Base-by-base conservation (phyloP, 1,139 yeast species). In the Hansenula lynferdii region DNA sequence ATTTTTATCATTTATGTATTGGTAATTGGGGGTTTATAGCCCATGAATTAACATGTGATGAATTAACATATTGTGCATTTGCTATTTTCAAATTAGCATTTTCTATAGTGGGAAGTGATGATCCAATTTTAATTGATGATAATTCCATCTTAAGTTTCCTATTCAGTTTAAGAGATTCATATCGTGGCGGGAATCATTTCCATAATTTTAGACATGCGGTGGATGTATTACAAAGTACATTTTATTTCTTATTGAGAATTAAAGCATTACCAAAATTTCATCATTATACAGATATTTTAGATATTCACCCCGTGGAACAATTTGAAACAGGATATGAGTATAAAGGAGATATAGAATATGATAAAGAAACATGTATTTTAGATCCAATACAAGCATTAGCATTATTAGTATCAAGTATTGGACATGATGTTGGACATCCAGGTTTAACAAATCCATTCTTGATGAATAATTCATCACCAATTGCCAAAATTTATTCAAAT, bases 401-500 rank as follows among this genome's bases (percentile, higher is more conserved):
- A 0, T 64, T 87, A 21, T 69, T 86, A 31, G 69, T 89, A 19
- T 86, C 96, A 1, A 95, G 96, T 1, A 65, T 90, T 36, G 97
- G 98, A 35, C 98, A 92, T 61, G 98, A 92, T 61, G 80, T 86
- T 24, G 96, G 96, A 17, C 98, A 92, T 60, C 97, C 98, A 0
- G 98, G 97, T 1, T 80, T 89, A 16, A 87, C 95, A 11, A 87
- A 89, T 60, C 77, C 79, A 32, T 80, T 87, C 48, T 65, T 90
- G 62, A 69, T 72, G 24, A 67, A 74, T 42, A 61, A 77, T 50
- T 61, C 72, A n/a, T 74, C 95, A 0, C 89, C 90, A 9, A 67
- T 86, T 21, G 77, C 94, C 2, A 60, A 62, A 39, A 56, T 76
- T 15, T 87, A 78, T 62, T 69, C 78, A 42, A 80, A 79, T 47